Evolutionary conservation across 352 stramenopile genomes (phyloP).

Genomic region (Hyaloperonospora brassicae): DNA sequence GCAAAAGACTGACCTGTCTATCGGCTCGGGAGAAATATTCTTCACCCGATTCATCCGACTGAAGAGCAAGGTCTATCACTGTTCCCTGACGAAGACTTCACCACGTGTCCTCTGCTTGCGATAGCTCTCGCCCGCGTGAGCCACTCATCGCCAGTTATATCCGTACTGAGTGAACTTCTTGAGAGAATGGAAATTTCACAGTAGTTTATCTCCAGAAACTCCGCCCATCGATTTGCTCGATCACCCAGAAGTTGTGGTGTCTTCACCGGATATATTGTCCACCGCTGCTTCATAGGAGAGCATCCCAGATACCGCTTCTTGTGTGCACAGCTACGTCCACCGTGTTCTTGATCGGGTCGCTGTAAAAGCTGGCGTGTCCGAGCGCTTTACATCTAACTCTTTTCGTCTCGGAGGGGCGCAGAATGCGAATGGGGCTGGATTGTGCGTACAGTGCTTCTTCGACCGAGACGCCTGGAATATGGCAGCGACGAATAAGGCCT

Average conservation of each 20-base stretch:
- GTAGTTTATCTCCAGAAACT: too few relatives aligned
- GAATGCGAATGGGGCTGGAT: conserved; percentile 6
- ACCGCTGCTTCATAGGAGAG: too few relatives aligned
- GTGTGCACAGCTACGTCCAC: too few relatives aligned
- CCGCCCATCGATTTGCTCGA: too few relatives aligned
- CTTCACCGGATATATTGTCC: too few relatives aligned
- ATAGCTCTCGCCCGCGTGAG: conserved; percentile 41
- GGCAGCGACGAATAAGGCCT: conserved; percentile 15
- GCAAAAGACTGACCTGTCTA: neutral
- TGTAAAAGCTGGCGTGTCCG: too few relatives aligned
- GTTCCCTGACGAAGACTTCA: too few relatives aligned
- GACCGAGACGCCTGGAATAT: conserved; percentile 17
- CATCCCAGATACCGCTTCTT: too few relatives aligned
- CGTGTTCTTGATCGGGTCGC: too few relatives aligned
- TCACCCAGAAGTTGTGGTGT: too few relatives aligned
- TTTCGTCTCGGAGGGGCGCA: conserved; percentile 18
- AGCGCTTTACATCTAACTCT: conserved; percentile 17
- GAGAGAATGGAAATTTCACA: neutral
- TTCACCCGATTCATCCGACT: neutral
- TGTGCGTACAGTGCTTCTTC: conserved; percentile 11
- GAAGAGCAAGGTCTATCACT: neutral
- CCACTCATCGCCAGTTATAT: neutral
- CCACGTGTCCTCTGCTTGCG: conserved; percentile 5
- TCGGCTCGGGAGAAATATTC: neutral
- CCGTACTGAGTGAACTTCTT: conserved; percentile 13